Evolutionary conservation across 2,329 filamentous ascomycete genomes (phyloP).

Genomic region (Phialophora macrospora): DNA sequence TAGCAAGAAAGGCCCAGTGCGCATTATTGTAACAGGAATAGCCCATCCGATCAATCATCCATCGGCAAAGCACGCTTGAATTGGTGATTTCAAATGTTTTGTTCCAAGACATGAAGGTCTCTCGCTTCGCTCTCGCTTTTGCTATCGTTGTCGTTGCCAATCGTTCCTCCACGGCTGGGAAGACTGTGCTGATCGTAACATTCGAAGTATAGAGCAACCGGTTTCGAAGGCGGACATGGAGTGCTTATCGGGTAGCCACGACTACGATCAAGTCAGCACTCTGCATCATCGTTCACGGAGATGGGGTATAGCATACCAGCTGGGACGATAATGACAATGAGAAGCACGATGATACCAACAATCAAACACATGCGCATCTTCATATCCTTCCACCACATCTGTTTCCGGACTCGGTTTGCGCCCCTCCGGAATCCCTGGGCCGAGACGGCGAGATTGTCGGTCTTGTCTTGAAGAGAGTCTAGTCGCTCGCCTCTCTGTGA

Average conservation of each 20-base stretch:
- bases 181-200: conserved; percentile 27
- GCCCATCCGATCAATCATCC: conserved; percentile 23
- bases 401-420: conserved; percentile 92
- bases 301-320: conserved; percentile 65
- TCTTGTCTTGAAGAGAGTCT: conserved; percentile 90
- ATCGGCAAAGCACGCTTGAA: conserved; percentile 21
- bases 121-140: conserved; percentile 21
- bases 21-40: conserved; percentile 37
- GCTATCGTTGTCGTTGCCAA: conserved; percentile 9
- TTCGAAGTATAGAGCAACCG: conserved; percentile 10
- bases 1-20: conserved; percentile 14
- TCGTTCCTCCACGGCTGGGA: conserved; percentile 23
- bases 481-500: conserved; percentile 89
- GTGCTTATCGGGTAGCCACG: conserved; percentile 35
- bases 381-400: conserved; percentile 99
- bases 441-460: conserved; percentile 85
- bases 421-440: conserved; percentile 95
- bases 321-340: conserved; percentile 93
- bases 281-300: background rate
- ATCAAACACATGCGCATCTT: conserved; percentile 99
- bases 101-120: conserved; percentile 17
- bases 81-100: conserved; percentile 1
- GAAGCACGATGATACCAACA: conserved; percentile 84
- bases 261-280: conserved; percentile 30
- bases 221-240: background rate